phyloP scores from a whole-genome alignment of 2,329 filamentous ascomycete species.

The Dissoconium aciculare region DNA sequence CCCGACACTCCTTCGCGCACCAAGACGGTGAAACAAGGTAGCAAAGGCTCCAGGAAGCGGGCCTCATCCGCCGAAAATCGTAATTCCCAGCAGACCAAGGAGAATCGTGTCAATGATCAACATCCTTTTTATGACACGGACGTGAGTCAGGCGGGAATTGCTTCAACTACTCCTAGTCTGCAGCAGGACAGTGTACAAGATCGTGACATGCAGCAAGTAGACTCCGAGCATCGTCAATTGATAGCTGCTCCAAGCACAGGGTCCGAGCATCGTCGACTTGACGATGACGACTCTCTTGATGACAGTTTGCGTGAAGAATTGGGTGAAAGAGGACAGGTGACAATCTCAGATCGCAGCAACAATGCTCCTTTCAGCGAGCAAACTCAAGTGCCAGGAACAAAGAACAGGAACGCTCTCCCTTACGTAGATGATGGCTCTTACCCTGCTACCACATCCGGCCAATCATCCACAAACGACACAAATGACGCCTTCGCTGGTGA shows the following conservation, averaged over 20 bases:
- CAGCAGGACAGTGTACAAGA: neutral
- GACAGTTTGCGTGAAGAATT: no score
- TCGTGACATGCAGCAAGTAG: slow-evolving; percentile 6
- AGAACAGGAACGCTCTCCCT: neutral
- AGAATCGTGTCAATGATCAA: no score
- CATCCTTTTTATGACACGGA: slow-evolving; percentile 25
- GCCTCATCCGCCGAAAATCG: no score
- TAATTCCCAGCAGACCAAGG: no score
- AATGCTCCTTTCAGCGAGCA: no score
- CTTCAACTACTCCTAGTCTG: slow-evolving; percentile 11
- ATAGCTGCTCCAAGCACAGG: slow-evolving; percentile 1
- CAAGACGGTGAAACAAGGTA: no score
- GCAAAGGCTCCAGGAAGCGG: no score
- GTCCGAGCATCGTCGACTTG: neutral
- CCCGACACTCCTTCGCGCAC: no score
- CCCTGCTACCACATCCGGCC: neutral
- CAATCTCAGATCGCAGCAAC: neutral
- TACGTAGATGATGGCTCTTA: neutral
- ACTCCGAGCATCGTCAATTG: slow-evolving; percentile 1
- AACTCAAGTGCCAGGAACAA: neutral
- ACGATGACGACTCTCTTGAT: no score
- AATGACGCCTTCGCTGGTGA: no score
- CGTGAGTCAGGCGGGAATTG: slow-evolving; percentile 25
- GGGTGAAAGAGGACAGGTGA: neutral
- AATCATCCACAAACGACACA: no score